These are phyloP conservation scores for Mortierella sp. DNA, from an alignment of 371 early-diverging fungal genomes.

Conservation along the genomic window DNA sequence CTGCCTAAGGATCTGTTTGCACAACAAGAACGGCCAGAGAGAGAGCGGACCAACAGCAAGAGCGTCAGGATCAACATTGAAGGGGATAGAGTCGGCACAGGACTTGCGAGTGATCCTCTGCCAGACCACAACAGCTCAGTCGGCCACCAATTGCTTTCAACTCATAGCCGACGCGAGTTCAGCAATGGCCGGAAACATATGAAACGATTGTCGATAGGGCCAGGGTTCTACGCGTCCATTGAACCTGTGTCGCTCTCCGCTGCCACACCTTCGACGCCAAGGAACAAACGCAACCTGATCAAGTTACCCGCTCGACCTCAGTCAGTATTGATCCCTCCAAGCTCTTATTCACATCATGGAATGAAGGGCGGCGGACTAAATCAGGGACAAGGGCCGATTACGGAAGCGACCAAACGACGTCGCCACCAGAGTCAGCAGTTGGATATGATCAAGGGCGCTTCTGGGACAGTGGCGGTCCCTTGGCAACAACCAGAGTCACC, in stretches of 20 bases:
- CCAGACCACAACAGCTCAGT: background rate
- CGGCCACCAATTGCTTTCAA: background rate
- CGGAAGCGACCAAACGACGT: slow-evolving; percentile 14
- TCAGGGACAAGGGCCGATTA: background rate
- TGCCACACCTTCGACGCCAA: slow-evolving; percentile 31
- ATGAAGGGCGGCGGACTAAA: background rate
- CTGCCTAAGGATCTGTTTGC: slow-evolving; percentile 32
- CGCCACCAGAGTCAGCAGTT: slow-evolving; percentile 32
- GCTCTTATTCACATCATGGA: slow-evolving; percentile 1
- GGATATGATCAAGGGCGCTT: slow-evolving; percentile 5
- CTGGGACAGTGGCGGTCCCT: slow-evolving; percentile 9
- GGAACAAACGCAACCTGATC: slow-evolving; percentile 16
- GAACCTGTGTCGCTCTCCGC: slow-evolving; percentile 25
- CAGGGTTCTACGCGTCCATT: slow-evolving; percentile 38
- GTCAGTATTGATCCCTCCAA: slow-evolving; percentile 37
- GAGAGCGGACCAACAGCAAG: slow-evolving; percentile 12
- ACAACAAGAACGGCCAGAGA: slow-evolving; percentile 2
- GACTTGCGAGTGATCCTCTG: too few relatives aligned
- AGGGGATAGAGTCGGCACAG: slow-evolving; percentile 1
- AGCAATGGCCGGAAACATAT: slow-evolving; percentile 22
- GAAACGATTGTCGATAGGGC: slow-evolving; percentile 29
- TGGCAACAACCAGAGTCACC: slow-evolving; percentile 24
- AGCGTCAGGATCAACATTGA: slow-evolving; percentile 37
- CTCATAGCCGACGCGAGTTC: slow-evolving; percentile 9
- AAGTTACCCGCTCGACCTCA: slow-evolving; percentile 36